Evolutionary conservation across 352 stramenopile species (phyloP).

Genomic region (Phytopythium sindhum): DNA sequence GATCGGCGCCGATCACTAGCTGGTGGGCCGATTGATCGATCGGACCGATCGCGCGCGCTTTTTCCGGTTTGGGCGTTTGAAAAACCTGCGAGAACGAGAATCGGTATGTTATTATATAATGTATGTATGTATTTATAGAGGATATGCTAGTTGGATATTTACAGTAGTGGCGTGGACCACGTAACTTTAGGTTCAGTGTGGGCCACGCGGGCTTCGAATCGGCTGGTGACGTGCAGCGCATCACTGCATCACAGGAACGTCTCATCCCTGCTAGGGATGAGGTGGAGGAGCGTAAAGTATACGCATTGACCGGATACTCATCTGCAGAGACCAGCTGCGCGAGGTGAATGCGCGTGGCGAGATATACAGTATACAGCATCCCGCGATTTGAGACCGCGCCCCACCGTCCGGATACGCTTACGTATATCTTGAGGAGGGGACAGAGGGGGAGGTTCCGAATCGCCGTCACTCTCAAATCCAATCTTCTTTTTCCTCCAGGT

Average conservation of each 20-base stretch:
- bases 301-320: neutral
- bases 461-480: neutral
- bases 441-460: neutral
- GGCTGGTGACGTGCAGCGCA: neutral
- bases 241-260: constrained; percentile 1
- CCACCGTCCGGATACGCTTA: neutral
- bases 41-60: neutral
- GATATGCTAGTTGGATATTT: no score
- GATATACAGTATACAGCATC: neutral
- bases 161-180: no score
- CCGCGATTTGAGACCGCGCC: no score
- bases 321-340: neutral
- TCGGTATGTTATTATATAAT: no score
- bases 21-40: neutral
- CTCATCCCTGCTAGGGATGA: neutral
- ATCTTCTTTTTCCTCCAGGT: neutral
- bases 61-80: neutral
- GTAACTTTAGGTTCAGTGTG: neutral
- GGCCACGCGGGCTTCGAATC: neutral
- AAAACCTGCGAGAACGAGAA: neutral
- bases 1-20: no score
- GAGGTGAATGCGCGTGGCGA: neutral
- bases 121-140: no score
- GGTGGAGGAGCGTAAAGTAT: neutral
- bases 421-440: neutral